Evolutionary conservation across 768 basidiomycete genomes (phyloP).

Genomic region (Boletus tylopilopsis): DNA sequence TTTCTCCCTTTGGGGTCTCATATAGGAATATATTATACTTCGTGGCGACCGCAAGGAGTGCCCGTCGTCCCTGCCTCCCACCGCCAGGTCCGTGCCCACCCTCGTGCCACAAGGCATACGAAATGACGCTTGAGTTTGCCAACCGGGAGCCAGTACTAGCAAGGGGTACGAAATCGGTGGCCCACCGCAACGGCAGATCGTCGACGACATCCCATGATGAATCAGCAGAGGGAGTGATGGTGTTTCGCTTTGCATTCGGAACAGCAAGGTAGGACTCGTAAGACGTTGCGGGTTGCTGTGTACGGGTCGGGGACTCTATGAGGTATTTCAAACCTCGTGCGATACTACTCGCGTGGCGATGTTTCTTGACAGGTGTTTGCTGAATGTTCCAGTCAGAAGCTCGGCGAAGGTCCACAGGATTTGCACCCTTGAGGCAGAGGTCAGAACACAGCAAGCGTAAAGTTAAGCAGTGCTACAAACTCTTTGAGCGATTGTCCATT

Average conservation of each 20-base stretch:
- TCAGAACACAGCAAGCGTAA: conserved; percentile 8
- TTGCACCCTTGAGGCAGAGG: conserved; percentile 41
- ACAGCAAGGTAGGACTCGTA: conserved; percentile 31
- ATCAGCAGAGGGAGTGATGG: conserved; percentile 38
- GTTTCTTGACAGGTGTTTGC: conserved; percentile 41
- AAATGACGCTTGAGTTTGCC: conserved; percentile 51
- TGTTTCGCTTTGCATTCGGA: conserved; percentile 21
- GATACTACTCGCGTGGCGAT: conserved; percentile 54
- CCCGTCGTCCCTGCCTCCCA: conserved; percentile 42
- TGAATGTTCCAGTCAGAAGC: conserved; percentile 50
- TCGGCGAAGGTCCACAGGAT: conserved; percentile 57
- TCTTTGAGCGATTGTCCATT: conserved; percentile 68
- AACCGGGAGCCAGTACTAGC: conserved; percentile 65
- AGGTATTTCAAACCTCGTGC: conserved; percentile 63
- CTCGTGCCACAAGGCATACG: conserved; percentile 68
- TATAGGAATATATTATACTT: conserved; percentile 72
- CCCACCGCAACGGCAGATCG: conserved; percentile 73
- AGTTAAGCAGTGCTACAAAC: conserved; percentile 33
- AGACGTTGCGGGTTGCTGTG: conserved; percentile 23
- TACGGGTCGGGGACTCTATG: conserved; percentile 35
- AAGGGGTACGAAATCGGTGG: conserved; percentile 83
- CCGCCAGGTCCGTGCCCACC: conserved; percentile 44
- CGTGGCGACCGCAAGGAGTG: conserved; percentile 70
- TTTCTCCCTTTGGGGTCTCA: conserved; percentile 78
- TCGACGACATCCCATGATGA: conserved; percentile 74